Evolutionary conservation across 2,329 filamentous ascomycete species (phyloP), one percentile per base, ranked within the genome.

Genomic region (Fusarium beomiforme): DNA sequence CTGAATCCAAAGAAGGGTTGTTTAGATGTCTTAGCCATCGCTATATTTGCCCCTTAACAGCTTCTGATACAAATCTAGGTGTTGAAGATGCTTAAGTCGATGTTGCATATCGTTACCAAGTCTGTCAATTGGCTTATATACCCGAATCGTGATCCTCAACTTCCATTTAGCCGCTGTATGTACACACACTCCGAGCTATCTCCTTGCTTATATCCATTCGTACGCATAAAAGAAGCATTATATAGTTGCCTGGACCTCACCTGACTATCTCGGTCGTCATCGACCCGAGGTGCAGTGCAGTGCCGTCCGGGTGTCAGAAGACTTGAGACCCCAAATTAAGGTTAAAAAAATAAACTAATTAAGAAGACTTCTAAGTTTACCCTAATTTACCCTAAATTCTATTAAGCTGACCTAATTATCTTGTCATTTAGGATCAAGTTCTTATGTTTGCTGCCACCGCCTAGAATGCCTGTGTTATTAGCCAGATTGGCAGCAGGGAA

Each of bases 1-100:
- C 56, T 46, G n/a, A 54, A 50, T 17, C 66, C 60, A 21, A 70
- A 66, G 37, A 55, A 70, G 9, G 42, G 56, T n/a, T 42, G 50
- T 5, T 67, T 62, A 17, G 41, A 16, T 14, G 42, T 7, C n/a
- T 23, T 47, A 2, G 23, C n/a, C 51, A 67, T 70, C 29, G 2
- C 3, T 5, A 13, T 14, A 6, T 4, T 23, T 1, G 14, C 19
- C 6, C 8, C 8, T 23, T 8, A 12, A 10, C 9, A 16, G 13
- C 4, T n/a, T 14, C 6, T 10, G 8, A 43, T 17, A 19, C 16
- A 23, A 34, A 17, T 2, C 11, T 10, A 12, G 21, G 29, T n/a
- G 12, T 23, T 24, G 12, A 5, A 26, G 19, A 12, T 2, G 29
- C 26, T 29, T 5, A 4, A 16, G 17, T 16, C 19, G 11, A 19